Conservation (phyloP, 2,329 filamentous ascomycete species). For the Elsinoe batatas region DNA sequence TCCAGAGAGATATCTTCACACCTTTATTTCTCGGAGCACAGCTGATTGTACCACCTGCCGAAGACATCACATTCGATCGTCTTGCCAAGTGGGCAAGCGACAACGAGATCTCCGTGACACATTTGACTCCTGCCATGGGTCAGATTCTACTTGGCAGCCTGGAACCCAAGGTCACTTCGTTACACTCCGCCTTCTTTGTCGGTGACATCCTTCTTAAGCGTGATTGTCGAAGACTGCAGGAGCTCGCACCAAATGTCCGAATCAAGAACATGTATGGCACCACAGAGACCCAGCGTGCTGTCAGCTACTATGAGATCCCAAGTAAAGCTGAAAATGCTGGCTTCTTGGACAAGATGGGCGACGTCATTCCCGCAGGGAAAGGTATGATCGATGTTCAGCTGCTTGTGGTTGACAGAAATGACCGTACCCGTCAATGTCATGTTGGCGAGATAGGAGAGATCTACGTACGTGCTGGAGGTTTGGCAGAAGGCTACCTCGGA, state of each 20-base stretch:
- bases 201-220: conserved; percentile 80
- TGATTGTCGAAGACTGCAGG: conserved; percentile 68
- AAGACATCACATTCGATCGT: conserved; percentile 78
- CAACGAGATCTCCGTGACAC: conserved; percentile 65
- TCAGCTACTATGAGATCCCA: conserved; percentile 73
- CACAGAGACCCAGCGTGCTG: conserved; percentile 72
- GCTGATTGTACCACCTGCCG: conserved; percentile 65
- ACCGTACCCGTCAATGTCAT: conserved; percentile 59
- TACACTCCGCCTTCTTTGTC: conserved; percentile 81
- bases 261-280: conserved; percentile 86
- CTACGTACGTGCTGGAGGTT: conserved; percentile 68
- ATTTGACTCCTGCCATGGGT: conserved; percentile 93
- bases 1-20: conserved; percentile 71
- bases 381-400: conserved; percentile 88
- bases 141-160: conserved; percentile 81
- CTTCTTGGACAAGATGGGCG: conserved; percentile 55
- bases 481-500: conserved; percentile 71
- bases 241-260: conserved; percentile 61
- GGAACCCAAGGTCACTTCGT: conserved; percentile 51
- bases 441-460: conserved; percentile 80
- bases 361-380: conserved; percentile 71
- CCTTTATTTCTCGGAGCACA: conserved; percentile 78
- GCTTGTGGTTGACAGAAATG: conserved; percentile 65
- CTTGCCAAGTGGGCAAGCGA: conserved; percentile 81
- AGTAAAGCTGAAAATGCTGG: conserved; percentile 53